Evolutionary conservation across 805 yeast species (phyloP).

Genomic region (Tetrapisispora taiwanensis): DNA sequence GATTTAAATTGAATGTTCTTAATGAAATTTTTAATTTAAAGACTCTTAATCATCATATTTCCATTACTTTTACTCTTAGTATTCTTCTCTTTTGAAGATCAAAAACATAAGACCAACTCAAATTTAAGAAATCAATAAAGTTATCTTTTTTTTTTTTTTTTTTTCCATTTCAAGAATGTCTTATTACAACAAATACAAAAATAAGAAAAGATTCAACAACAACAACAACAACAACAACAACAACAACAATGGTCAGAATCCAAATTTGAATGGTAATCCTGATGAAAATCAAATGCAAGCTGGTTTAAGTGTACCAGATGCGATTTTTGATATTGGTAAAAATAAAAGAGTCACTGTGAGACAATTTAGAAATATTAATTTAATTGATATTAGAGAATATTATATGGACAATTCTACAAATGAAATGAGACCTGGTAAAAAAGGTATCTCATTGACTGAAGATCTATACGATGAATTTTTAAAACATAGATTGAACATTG

Average conservation of each 20-base stretch:
- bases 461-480: slow-evolving; percentile 29
- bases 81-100: no score
- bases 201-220: slow-evolving; percentile 13
- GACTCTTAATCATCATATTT: no score
- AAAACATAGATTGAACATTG: slow-evolving; percentile 29
- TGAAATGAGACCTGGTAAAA: slow-evolving; percentile 69
- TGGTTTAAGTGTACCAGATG: slow-evolving; percentile 20
- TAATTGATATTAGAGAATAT: slow-evolving; percentile 80
- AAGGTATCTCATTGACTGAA: slow-evolving; percentile 37
- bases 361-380: slow-evolving; percentile 51
- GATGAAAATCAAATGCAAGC: slow-evolving; percentile 3
- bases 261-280: slow-evolving; percentile 1
- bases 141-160: no score
- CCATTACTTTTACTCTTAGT: no score
- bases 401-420: slow-evolving; percentile 50
- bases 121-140: no score
- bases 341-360: slow-evolving; percentile 67
- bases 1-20: no score
- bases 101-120: no score
- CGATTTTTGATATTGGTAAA: slow-evolving; percentile 37
- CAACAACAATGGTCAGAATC: slow-evolving; percentile 1
- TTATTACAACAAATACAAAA: slow-evolving; percentile 24
- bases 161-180: no score
- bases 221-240: slow-evolving; percentile 3
- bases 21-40: no score